phyloP scores from a whole-genome alignment of 2,329 filamentous ascomycete genomes.

The Tolypocladium nubicola region DNA sequence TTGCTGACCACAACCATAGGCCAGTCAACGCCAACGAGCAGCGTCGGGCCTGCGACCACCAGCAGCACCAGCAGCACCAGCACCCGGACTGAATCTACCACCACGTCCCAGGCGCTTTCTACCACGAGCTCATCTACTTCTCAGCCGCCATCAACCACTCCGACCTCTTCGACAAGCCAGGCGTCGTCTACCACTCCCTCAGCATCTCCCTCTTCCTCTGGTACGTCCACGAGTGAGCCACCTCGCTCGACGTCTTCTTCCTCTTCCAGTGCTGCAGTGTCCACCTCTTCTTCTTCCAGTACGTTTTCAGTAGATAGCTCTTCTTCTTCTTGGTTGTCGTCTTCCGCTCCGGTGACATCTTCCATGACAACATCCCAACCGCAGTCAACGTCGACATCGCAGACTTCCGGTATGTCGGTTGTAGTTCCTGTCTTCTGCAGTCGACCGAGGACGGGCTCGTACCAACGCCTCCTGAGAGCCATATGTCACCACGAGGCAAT shows the following conservation, averaged over 20 bases:
- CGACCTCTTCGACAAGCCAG: conserved; percentile 1
- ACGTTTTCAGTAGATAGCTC: conserved; percentile 17
- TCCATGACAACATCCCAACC: conserved; percentile 7
- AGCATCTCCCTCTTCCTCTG: conserved; percentile 8
- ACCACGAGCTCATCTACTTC: conserved; percentile 1
- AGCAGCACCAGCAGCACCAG: conserved; percentile 3
- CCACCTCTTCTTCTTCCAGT: conserved; percentile 20
- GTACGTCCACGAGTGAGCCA: conserved; percentile 16
- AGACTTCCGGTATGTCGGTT: conserved; percentile 20
- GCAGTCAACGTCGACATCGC: conserved; percentile 6
- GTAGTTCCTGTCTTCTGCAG: background rate
- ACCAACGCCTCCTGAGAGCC: background rate
- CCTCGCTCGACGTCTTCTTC: conserved; percentile 19
- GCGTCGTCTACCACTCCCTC: conserved; percentile 4
- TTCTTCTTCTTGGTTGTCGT: conserved; percentile 9
- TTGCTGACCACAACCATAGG: background rate
- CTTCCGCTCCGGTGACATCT: conserved; percentile 13
- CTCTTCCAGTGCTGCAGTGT: conserved; percentile 15
- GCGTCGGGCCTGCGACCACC: conserved; percentile 1
- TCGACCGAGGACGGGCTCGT: background rate
- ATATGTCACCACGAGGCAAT: background rate
- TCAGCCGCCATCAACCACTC: conserved; percentile 5
- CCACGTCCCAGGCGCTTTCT: conserved; percentile 3
- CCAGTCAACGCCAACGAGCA: background rate
- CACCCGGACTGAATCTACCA: conserved; percentile 1